Conservation (phyloP, 805 yeast species). For the Ogataea philodendri region DNA sequence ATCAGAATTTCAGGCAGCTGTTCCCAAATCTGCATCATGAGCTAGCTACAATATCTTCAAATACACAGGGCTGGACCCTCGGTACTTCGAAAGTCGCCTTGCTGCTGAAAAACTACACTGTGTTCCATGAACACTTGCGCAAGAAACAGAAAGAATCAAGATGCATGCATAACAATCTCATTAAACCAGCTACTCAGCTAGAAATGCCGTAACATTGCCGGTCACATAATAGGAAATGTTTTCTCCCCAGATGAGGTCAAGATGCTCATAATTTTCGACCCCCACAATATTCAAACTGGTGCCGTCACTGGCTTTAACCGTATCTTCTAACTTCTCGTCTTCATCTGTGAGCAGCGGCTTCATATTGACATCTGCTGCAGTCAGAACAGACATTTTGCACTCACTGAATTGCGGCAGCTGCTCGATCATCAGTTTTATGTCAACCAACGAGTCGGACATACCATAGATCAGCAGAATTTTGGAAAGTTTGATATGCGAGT, state of each 20-base stretch:
- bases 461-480: slow-evolving; percentile 85
- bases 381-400: slow-evolving; percentile 6
- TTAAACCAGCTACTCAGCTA: slow-evolving; percentile 13
- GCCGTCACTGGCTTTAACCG: slow-evolving; percentile 1
- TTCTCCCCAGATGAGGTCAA: slow-evolving; percentile 92
- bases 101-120: slow-evolving; percentile 17
- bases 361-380: slow-evolving; percentile 4
- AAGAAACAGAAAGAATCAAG: slow-evolving; percentile 13
- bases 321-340: slow-evolving; percentile 20
- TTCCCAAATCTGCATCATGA: slow-evolving; percentile 7
- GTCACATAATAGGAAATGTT: slow-evolving; percentile 52
- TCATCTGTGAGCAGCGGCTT: slow-evolving; percentile 8
- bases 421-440: slow-evolving; percentile 67
- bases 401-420: slow-evolving; percentile 37
- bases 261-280: slow-evolving; percentile 75
- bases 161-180: slow-evolving; percentile 2
- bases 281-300: slow-evolving; percentile 38
- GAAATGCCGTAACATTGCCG: slow-evolving; percentile 37
- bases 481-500: slow-evolving; percentile 50
- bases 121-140: slow-evolving; percentile 12
- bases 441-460: slow-evolving; percentile 77
- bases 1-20: slow-evolving; percentile 3
- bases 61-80: slow-evolving; percentile 10
- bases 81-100: slow-evolving; percentile 12
- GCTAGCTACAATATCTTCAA: slow-evolving; percentile 5